phyloP scores from a whole-genome alignment of 768 basidiomycete species.

The Mycena polygramma region DNA sequence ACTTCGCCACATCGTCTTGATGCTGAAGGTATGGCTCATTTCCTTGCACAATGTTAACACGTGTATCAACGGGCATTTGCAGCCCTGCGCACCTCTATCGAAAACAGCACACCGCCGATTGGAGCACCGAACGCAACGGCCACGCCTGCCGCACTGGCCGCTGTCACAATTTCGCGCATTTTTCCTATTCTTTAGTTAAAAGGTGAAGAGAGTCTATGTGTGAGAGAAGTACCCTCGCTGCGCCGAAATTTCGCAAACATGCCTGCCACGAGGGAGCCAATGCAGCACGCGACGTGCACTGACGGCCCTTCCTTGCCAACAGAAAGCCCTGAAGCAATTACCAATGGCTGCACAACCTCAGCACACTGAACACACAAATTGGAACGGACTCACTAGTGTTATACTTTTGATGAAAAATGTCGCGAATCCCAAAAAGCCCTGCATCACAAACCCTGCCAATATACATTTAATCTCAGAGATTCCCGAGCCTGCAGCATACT shows the following conservation, averaged over 20 bases:
- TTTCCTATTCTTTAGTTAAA: conserved; percentile 61
- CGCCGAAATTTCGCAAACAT: conserved; percentile 85
- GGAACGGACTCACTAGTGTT: conserved; percentile 75
- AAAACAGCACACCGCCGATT: conserved; percentile 97
- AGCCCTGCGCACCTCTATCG: conserved; percentile 80
- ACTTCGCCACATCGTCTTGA: conserved; percentile 98
- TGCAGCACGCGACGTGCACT: conserved; percentile 96
- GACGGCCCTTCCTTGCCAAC: conserved; percentile 99
- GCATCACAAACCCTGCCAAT: conserved; percentile 96
- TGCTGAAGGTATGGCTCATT: conserved; percentile 98
- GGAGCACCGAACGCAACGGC: conserved; percentile 99
- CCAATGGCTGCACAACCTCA: conserved; percentile 76
- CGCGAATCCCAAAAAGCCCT: conserved; percentile 90
- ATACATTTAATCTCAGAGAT: conserved; percentile 99
- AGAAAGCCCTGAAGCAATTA: conserved; percentile 96
- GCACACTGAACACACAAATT: neutral
- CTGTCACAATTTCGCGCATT: conserved; percentile 92
- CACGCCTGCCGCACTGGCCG: conserved; percentile 97
- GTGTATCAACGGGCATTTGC: neutral
- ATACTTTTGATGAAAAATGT: conserved; percentile 96
- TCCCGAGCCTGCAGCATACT: conserved; percentile 97
- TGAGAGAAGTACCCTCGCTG: conserved; percentile 80
- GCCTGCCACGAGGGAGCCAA: conserved; percentile 91
- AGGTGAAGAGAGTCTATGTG: neutral
- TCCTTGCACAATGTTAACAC: conserved; percentile 66